Evolutionary conservation across 306 rosid genomes (phyloP).

Genomic region (Casuarina equisetifolia): DNA sequence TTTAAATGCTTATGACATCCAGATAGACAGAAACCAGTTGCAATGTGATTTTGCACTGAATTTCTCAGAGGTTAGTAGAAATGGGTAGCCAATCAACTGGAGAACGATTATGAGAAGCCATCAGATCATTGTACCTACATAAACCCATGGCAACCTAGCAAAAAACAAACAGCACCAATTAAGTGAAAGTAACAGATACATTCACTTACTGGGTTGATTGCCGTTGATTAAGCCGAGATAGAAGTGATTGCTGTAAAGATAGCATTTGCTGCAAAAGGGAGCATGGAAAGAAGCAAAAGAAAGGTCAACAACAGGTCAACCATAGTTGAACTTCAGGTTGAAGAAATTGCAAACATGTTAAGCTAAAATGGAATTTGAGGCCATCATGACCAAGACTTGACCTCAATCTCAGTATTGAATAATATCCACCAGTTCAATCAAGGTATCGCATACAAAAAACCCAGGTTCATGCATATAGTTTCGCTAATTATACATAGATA

Average conservation of each 20-base stretch:
- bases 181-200: neutral
- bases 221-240: slow-evolving; percentile 47
- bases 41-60: neutral
- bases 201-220: slow-evolving; percentile 50
- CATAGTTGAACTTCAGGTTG: neutral
- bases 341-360: neutral
- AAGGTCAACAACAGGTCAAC: neutral
- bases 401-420: neutral
- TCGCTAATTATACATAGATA: neutral
- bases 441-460: neutral
- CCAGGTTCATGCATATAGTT: neutral
- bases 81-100: neutral
- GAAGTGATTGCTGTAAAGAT: slow-evolving; percentile 46
- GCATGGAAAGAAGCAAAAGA: neutral
- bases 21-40: neutral
- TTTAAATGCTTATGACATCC: neutral
- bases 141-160: neutral
- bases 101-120: neutral
- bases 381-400: neutral
- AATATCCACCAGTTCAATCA: neutral
- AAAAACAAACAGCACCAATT: neutral
- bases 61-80: neutral
- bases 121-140: neutral
- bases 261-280: slow-evolving; percentile 51
- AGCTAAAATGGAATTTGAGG: neutral